Base-by-base conservation (phyloP, 768 basidiomycete genomes). In the Epithele typhae region DNA sequence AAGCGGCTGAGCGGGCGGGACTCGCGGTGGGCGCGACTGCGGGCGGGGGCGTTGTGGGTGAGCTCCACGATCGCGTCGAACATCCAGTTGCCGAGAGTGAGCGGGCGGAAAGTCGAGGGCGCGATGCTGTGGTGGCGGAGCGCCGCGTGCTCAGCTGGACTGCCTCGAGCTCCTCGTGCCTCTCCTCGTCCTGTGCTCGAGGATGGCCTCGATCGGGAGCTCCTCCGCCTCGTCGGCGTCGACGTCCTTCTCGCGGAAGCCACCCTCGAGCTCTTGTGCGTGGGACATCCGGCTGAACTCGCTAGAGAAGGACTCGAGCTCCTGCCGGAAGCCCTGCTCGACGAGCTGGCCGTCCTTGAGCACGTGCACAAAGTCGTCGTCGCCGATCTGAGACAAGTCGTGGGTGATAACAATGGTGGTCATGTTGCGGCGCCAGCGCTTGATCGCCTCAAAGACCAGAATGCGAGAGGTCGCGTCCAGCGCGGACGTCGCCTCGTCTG, bases 361-460 rank as follows among this genome's bases (percentile, higher is more conserved):
- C 3, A 97, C 88, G 61, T 98, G 96, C 11, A 96, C 90, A 54
- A 96, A 97, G 64, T 97, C 94, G 12, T 71, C 64, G 0, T 68
- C 43, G 18, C 67, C 66, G 53, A 99, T 87, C 54, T 93, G 89
- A 1, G 84, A 83, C 15, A 98, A 79, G 56, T 98, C 96, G 65
- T 98, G 95, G 0, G 95, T 97, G 62, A 97, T 96, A 52, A 94
- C 84, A 60, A 94, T 83, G 5, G 91, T 96, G 4, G 91, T 97
- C 57, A 80, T 82, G 68, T 87, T 85, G 14, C 62, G 59, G 6
- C 90, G 74, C 86, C 87, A 91, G 3, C 66, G 65, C 58, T 76
- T 77, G 64, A 82, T 69, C 1, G 84, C 84, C 47, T 81, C 77
- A 41, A 91, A 90, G 17, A 97, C 90, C 37, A 92, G 78, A 19